Base-by-base conservation (phyloP, 768 basidiomycete genomes). In the Tulasnella sp. region DNA sequence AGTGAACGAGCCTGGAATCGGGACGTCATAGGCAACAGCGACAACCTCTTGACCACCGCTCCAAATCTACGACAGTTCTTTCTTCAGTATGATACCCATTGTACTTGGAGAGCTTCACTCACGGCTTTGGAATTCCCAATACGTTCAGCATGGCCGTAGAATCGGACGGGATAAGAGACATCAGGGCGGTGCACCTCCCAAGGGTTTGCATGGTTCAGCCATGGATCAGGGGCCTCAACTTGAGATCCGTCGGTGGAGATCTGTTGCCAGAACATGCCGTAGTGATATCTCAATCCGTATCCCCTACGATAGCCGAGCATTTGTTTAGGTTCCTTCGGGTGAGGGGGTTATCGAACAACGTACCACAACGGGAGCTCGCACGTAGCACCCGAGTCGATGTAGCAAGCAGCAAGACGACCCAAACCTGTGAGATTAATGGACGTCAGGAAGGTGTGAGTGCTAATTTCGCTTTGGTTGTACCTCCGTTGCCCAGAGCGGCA, bases 401-500 rank as follows among this genome's bases (percentile, higher is more conserved):
- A 99, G 82, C 97, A 99, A 0, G 97, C 96, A 0, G 97, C 97
- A 65, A 99, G 87, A 39, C 96, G 91, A 0, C 97, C 96, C 8
- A 98, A 86, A 72, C 96, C 73, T 74, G 32, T n/a, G 32, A 37
- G 47, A 36, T 34, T 22, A 26, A 29, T 12, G 16, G 14, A 36
- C 16, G 35, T 72, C 62, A 65, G 44, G 16, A 62, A 69, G 22
- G 8, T 5, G 19, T 1, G 6, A 9, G 19, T 44, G 66, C 12
- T 12, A 40, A 64, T 64, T 17, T 32, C 14, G 12, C 29, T 26
- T 12, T 17, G 12, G 3, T 34, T 35, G 29, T 41, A 74, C 73
- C 96, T 75, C 95, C 95, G 79, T 98, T 97, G 6, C 96, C 96
- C 16, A 98, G 85, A 8, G 88, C 96, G 1, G 96, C 95, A 77